Base-by-base conservation (phyloP, 164 flowering plant genomes). In the Annona cherimola region DNA sequence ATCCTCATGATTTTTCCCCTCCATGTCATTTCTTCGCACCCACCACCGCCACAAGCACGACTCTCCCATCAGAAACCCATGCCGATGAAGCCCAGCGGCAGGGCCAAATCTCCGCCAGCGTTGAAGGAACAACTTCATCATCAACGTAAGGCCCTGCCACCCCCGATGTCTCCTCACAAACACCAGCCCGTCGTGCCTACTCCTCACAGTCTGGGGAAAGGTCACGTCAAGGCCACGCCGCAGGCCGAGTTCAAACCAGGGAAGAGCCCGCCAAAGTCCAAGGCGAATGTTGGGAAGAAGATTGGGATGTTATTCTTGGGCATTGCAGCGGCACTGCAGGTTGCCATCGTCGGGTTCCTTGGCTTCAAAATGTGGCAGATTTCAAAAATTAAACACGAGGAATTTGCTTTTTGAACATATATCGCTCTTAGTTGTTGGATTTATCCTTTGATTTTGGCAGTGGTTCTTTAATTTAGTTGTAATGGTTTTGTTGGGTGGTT, bases 271-370 rank as follows among this genome's bases (percentile, higher is more conserved):
- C 42, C 40, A 44, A 4, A 39, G 8, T 14, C 43, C 42, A 64
- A 64, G 55, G 62, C 68, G 40, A 78, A 73, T 45, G 20, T 44
- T 39, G 83, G 81, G 70, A 76, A 81, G 75, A 76, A 73, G 45
- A 43, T 78, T 16, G 83, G 83, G 20, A 5, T 81, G 55, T 1
- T 71, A 46, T 81, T 81, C 67, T 61, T 54, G 39, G 83, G 81
- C 12, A 35, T 78, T 59, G 83, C 70, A 2, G 77, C 8, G 42
- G 70, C 71, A 5, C 71, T 81, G 76, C 83, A 81, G 63, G 62
- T 81, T 2, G 77, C 65, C 5, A 66, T 76, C 4, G 77, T 71
- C 35, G 75, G 69, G 0, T 73, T 81, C 67, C 74, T 81, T 67
- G 45, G 74, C 1, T 62, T 76, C 65, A 76, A 72, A 76, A 73